A percentile compares a stretch with the other conserved stretches of the same genome.
Evolutionary conservation across 441 rosid genomes (phyloP).

Genomic region (Syzygium syzygioides): DNA sequence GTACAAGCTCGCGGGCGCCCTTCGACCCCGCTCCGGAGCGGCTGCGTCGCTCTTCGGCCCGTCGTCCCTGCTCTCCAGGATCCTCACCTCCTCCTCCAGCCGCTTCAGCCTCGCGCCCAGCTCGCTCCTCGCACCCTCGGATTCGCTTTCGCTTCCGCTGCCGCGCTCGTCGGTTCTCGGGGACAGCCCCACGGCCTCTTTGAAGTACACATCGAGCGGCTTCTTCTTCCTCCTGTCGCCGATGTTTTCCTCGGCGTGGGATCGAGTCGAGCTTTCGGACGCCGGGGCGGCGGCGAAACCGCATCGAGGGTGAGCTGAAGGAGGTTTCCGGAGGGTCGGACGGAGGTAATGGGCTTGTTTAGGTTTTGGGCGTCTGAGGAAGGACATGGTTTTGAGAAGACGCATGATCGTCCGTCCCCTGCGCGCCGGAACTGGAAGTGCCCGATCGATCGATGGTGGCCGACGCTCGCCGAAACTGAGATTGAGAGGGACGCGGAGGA

Average conservation of each 20-base stretch:
- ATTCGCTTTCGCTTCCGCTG: neutral
- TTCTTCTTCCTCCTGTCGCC: slow-evolving; percentile 10
- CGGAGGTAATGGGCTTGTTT: neutral
- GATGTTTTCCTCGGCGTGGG: neutral
- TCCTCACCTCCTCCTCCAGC: slow-evolving; percentile 32
- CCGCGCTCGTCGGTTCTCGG: slow-evolving; percentile 19
- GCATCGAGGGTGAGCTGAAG: neutral
- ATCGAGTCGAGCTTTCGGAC: neutral
- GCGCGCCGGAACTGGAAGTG: neutral
- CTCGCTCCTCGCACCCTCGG: slow-evolving; percentile 11
- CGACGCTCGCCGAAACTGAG: neutral
- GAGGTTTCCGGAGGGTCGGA: neutral
- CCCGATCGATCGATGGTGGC: neutral
- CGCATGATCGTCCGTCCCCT: neutral
- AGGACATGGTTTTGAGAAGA: neutral
- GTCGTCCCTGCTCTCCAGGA: slow-evolving; percentile 11
- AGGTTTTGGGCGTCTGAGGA: neutral
- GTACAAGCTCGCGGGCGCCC: slow-evolving; percentile 8
- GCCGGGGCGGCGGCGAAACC: neutral
- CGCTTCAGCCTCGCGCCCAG: slow-evolving; percentile 29
- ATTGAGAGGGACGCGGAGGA: neutral
- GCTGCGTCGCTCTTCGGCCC: neutral
- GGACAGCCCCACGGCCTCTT: slow-evolving; percentile 44
- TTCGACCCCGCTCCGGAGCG: neutral
- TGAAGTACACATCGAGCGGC: slow-evolving; percentile 35